A percentile compares a stretch with the other conserved stretches of the same genome.
These are phyloP conservation scores for Aspergillus sp. DNA, from an alignment of 2,329 filamentous ascomycete species.

Conservation along the genomic window DNA sequence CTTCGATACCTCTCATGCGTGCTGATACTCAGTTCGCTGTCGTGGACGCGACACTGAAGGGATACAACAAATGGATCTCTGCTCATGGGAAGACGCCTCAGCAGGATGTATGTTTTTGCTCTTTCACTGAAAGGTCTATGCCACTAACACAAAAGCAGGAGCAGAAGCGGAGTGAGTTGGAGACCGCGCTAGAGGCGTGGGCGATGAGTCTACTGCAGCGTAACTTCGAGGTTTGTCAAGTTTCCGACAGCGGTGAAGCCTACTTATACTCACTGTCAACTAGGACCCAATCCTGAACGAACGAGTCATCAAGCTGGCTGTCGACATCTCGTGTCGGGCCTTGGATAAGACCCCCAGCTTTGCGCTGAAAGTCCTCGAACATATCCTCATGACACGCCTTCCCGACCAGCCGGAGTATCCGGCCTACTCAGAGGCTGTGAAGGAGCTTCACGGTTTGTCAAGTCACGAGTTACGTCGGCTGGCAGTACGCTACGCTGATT, in stretches of 20 bases:
- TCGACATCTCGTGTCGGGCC: conserved; percentile 75
- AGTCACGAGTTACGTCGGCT: conserved; percentile 83
- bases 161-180: conserved; percentile 32
- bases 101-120: conserved; percentile 34
- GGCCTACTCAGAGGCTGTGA: conserved; percentile 79
- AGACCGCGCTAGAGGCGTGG: conserved; percentile 36
- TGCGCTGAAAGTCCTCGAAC: conserved; percentile 82
- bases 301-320: conserved; percentile 71
- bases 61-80: conserved; percentile 73
- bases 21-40: conserved; percentile 87
- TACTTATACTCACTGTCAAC: not conserved
- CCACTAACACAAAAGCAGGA: conserved; percentile 17
- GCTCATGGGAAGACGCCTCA: conserved; percentile 47
- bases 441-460: conserved; percentile 76
- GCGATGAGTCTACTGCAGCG: conserved; percentile 35
- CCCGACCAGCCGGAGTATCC: conserved; percentile 62
- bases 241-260: not conserved
- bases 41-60: conserved; percentile 80
- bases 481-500: conserved; percentile 83
- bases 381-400: conserved; percentile 81
- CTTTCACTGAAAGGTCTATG: not conserved
- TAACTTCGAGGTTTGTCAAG: conserved; percentile 29
- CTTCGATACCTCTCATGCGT: conserved; percentile 48
- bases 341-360: conserved; percentile 71
- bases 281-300: conserved; percentile 77